Base-by-base conservation (phyloP, 1,139 yeast species). In the Lodderomyces metapsilosis region DNA sequence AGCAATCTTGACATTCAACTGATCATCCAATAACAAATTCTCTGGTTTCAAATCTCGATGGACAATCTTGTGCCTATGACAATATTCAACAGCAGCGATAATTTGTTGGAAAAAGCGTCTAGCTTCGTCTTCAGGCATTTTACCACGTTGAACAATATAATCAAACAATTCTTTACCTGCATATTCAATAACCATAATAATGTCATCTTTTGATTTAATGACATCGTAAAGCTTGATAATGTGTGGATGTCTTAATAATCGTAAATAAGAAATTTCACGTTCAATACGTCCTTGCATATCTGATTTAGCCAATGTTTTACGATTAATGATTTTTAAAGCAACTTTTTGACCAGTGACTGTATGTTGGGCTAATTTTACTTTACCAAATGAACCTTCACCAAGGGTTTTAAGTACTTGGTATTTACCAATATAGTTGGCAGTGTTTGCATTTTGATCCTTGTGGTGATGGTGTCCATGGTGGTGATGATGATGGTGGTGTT, bases 261-360 rank as follows among this genome's bases (percentile, higher is more conserved):
- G 72, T 52, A 92, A 74, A 61, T 92, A 92, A 7, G 95, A 84
- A 46, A 92, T 92, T 62, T 92, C 98, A 52, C 98, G 74, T 67
- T 92, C 98, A 25, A 92, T 84, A 46, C 98, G 74, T 23, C 98
- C 98, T 59, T 92, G 97, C 98, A 92, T 92, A 64, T 92, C 98
- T 6, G 91, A 81, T 60, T 92, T 92, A 42, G 97, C 96, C 58
- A 92, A 73, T 0, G 97, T 89, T 65, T 89, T 91, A 50, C 96
- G 74, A 63, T 92, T 89, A 68, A 92, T 92, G 62, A 92, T 92
- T 64, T 92, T 92, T 49, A 92, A 74, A 3, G 98, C 98, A 16
- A 92, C 98, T 51, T 84, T 77, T 57, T 92, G 96, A 27, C 96
- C 96, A 1, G 98, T 92, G 11, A 87, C 84, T 53, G 87, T 71